Percentiles rank a stretch among this genome's conserved stretches.
Evolutionary conservation across 108 stramenopile species (phyloP).

Genomic region (Nitzschia sp.): DNA sequence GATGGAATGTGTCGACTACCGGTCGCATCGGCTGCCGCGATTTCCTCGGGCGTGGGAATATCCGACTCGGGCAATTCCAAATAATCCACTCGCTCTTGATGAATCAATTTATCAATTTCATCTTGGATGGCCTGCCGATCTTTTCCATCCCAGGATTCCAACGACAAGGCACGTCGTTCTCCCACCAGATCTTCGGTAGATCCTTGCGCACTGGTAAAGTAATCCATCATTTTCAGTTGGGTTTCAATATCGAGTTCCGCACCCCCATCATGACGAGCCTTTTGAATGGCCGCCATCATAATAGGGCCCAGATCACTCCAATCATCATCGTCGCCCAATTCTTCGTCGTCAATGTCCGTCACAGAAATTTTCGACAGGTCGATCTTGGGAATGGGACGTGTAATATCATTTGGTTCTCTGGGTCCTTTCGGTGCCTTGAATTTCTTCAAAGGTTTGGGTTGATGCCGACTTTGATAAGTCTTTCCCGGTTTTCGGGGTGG

Average conservation of each 20-base stretch:
- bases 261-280: constrained; percentile 5
- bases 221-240: constrained; percentile 64
- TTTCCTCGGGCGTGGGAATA: constrained; percentile 3
- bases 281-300: constrained; percentile 18
- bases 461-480: constrained; percentile 3
- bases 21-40: constrained; percentile 10
- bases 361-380: constrained; percentile 27
- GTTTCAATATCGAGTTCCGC: constrained; percentile 40
- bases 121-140: constrained; percentile 24
- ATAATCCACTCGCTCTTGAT: constrained; percentile 34
- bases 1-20: constrained; percentile 34
- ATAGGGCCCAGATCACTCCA: constrained; percentile 23
- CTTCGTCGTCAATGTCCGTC: constrained; percentile 28
- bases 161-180: constrained; percentile 42
- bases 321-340: constrained; percentile 15
- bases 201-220: constrained; percentile 61
- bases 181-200: constrained; percentile 77
- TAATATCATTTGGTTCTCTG: constrained; percentile 30
- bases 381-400: constrained; percentile 21
- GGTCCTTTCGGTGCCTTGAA: constrained; percentile 7
- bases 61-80: constrained; percentile 23
- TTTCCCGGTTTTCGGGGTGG: constrained; percentile 14
- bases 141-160: constrained; percentile 41
- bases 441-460: constrained; percentile 6
- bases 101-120: constrained; percentile 36